Evolutionary conservation across 257 asterid species (phyloP).

Genomic region (Cordia subcordata): DNA sequence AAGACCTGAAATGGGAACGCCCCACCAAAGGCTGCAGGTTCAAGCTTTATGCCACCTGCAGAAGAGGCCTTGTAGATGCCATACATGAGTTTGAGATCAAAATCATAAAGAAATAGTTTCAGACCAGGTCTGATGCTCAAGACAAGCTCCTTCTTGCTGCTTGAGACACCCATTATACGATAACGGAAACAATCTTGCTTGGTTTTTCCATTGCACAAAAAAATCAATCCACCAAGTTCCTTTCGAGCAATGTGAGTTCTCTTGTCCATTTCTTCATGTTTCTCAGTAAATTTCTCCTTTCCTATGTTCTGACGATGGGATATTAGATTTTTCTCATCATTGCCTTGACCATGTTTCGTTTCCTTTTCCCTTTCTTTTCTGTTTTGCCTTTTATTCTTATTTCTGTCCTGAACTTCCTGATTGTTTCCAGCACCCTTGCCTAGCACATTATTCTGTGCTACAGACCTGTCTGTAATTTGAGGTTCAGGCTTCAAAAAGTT

Average conservation of each 20-base stretch:
- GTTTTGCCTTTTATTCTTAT: conserved; percentile 6
- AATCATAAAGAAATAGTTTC: conserved; percentile 77
- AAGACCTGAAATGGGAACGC: conserved; percentile 88
- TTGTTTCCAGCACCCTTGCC: conserved; percentile 13
- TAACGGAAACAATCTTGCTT: conserved; percentile 87
- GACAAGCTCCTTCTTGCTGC: conserved; percentile 55
- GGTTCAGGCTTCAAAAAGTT: not conserved
- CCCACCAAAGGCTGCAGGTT: conserved; percentile 82
- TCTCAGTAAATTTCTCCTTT: conserved; percentile 19
- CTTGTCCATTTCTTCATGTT: conserved; percentile 16
- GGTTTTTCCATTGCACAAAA: conserved; percentile 88
- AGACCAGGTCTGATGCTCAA: conserved; percentile 72
- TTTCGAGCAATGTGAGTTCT: conserved; percentile 28
- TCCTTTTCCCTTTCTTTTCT: not conserved
- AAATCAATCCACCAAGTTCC: conserved; percentile 70
- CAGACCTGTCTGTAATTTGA: not conserved
- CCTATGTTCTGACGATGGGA: too few species aligned
- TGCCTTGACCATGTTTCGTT: too few species aligned
- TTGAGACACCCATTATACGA: conserved; percentile 75
- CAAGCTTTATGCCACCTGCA: conserved; percentile 83
- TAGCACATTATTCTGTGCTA: conserved; percentile 12
- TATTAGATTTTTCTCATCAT: too few species aligned
- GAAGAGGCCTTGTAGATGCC: conserved; percentile 86
- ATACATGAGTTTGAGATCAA: conserved; percentile 83
- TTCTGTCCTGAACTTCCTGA: not conserved